These are phyloP conservation scores for Aspergillus quadricinctus DNA, from an alignment of 2,329 filamentous ascomycete genomes.

Conservation along the genomic window DNA sequence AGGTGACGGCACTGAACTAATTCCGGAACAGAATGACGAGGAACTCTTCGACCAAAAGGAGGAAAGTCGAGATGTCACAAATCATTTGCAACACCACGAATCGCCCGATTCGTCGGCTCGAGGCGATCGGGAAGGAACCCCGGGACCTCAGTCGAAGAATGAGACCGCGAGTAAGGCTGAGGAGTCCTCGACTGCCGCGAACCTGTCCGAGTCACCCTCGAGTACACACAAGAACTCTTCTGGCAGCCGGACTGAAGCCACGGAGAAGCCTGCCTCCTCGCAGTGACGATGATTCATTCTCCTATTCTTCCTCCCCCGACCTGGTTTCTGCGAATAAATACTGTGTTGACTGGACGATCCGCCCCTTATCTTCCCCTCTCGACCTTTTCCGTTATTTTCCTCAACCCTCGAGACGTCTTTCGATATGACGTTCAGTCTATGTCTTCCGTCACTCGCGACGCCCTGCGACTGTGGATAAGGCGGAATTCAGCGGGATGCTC, in stretches of 20 bases:
- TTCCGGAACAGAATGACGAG: slow-evolving; percentile 81
- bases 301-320: slow-evolving; percentile 13
- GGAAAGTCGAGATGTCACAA: slow-evolving; percentile 76
- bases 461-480: slow-evolving; percentile 11
- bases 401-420: slow-evolving; percentile 3
- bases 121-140: slow-evolving; percentile 49
- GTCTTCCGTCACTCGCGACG: slow-evolving; percentile 10
- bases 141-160: slow-evolving; percentile 43
- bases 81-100: slow-evolving; percentile 74
- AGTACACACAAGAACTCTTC: slow-evolving; percentile 33
- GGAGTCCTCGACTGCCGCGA: slow-evolving; percentile 12
- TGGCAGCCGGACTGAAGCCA: slow-evolving; percentile 10
- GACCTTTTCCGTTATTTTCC: slow-evolving; percentile 6
- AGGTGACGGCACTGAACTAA: slow-evolving; percentile 88
- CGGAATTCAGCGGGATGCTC: slow-evolving; percentile 6
- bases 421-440: slow-evolving; percentile 13
- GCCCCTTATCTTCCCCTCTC: slow-evolving; percentile 3
- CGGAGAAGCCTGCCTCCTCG: slow-evolving; percentile 25
- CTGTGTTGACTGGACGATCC: slow-evolving; percentile 1
- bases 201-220: slow-evolving; percentile 35
- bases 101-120: slow-evolving; percentile 34
- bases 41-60: slow-evolving; percentile 94
- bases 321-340: slow-evolving; percentile 12
- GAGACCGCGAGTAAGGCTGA: slow-evolving; percentile 18
- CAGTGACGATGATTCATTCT: slow-evolving; percentile 20